Conservation (phyloP, 2,329 filamentous ascomycete genomes). For the Nemania abortiva region DNA sequence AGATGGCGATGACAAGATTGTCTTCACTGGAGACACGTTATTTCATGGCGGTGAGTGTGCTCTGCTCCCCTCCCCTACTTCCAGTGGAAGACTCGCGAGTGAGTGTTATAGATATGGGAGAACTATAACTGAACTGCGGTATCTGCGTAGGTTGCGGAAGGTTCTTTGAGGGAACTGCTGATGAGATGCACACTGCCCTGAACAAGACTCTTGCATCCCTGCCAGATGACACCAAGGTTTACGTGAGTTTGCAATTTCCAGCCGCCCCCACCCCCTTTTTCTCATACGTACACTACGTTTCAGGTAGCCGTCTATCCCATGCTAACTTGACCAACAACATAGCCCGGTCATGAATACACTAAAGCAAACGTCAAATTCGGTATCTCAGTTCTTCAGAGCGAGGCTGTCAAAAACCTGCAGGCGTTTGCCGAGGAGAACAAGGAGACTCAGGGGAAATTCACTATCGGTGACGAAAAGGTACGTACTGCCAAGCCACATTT, state of each 20-base stretch:
- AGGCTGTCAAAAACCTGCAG: constrained; percentile 81
- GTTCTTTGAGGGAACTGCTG: constrained; percentile 92
- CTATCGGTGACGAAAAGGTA: constrained; percentile 97
- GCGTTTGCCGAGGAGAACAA: constrained; percentile 82
- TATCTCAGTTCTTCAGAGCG: constrained; percentile 78
- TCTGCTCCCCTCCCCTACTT: background rate
- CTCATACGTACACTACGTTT: background rate
- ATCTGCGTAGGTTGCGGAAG: constrained; percentile 79
- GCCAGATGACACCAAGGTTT: constrained; percentile 92
- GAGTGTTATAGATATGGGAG: background rate
- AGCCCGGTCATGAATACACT: constrained; percentile 99
- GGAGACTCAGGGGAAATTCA: constrained; percentile 95
- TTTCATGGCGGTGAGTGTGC: constrained; percentile 83
- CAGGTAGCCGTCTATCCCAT: background rate
- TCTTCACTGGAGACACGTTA: constrained; percentile 96
- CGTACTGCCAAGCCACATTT: constrained; percentile 28
- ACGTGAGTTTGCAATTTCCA: constrained; percentile 66
- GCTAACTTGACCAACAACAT: constrained; percentile 14
- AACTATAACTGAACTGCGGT: constrained; percentile 19
- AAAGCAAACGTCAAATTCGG: constrained; percentile 94
- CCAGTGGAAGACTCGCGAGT: background rate
- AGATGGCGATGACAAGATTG: constrained; percentile 78
- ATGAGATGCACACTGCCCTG: constrained; percentile 92
- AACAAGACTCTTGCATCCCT: constrained; percentile 85
- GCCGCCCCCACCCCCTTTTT: background rate